These are phyloP conservation scores for Fusarium piperis DNA, from an alignment of 2,329 filamentous ascomycete genomes.

Conservation along the genomic window DNA sequence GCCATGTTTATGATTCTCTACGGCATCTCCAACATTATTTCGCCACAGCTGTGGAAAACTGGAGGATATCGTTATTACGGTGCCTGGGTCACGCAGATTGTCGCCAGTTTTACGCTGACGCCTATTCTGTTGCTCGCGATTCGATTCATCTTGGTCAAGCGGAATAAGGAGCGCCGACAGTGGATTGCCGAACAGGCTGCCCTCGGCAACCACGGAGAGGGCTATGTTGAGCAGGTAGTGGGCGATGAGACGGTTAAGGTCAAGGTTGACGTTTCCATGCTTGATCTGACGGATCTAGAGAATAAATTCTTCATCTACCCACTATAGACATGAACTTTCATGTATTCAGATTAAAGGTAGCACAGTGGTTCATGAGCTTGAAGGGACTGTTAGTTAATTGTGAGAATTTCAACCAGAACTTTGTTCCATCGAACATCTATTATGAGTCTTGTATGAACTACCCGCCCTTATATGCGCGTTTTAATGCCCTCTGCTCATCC, in stretches of 20 bases:
- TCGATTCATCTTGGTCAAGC: neutral
- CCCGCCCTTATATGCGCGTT: no score
- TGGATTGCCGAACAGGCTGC: constrained; percentile 16
- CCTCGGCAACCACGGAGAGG: constrained; percentile 11
- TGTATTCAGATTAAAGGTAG: neutral
- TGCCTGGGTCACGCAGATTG: constrained; percentile 32
- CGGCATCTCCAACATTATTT: constrained; percentile 49
- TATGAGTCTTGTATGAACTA: no score
- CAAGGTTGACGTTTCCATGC: constrained; percentile 32
- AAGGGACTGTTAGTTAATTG: no score
- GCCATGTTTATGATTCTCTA: constrained; percentile 51
- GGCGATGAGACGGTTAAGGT: constrained; percentile 24
- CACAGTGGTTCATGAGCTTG: no score
- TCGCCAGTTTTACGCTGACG: constrained; percentile 31
- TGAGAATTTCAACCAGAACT: no score
- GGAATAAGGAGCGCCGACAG: neutral
- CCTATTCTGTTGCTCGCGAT: constrained; percentile 9
- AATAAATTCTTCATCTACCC: constrained; percentile 33
- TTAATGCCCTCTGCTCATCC: no score
- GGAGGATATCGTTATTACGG: constrained; percentile 30
- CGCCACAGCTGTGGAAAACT: constrained; percentile 45
- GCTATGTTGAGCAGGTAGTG: constrained; percentile 14
- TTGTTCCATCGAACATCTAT: no score
- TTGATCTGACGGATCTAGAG: constrained; percentile 35
- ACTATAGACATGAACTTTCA: neutral